These are phyloP conservation scores for Fusarium hainanense DNA, from an alignment of 2,329 filamentous ascomycete species.

Conservation along the genomic window DNA sequence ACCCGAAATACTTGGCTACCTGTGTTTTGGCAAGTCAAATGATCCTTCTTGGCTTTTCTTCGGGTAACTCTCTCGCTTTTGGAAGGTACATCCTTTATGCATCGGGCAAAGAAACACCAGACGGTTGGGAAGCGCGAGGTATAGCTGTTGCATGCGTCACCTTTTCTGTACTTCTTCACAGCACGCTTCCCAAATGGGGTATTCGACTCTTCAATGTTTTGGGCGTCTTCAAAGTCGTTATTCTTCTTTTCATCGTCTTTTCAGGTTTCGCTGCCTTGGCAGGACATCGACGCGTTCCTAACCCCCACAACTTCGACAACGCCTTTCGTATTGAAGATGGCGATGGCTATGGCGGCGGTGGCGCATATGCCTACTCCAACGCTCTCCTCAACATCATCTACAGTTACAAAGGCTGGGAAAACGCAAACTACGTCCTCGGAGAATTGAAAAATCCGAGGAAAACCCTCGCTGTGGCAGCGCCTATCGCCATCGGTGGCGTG, in stretches of 20 bases:
- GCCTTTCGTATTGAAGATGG: conserved; percentile 61
- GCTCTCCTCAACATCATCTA: conserved; percentile 69
- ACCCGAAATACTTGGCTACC: conserved; percentile 68
- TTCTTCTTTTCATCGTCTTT: conserved; percentile 70
- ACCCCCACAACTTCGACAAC: conserved; percentile 68
- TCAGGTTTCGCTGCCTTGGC: conserved; percentile 68
- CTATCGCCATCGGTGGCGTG: conserved; percentile 67
- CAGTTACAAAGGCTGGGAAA: conserved; percentile 73
- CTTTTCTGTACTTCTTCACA: conserved; percentile 65
- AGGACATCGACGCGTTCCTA: conserved; percentile 58
- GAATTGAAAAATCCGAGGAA: conserved; percentile 66
- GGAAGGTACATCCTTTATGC: conserved; percentile 68
- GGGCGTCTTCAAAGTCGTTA: conserved; percentile 69
- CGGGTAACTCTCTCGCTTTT: conserved; percentile 68
- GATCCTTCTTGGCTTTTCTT: conserved; percentile 70
- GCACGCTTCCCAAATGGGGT: conserved; percentile 66
- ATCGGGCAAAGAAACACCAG: conserved; percentile 57
- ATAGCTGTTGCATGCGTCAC: conserved; percentile 66
- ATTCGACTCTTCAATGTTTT: conserved; percentile 69
- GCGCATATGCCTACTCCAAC: conserved; percentile 65
- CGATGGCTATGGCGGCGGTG: conserved; percentile 59
- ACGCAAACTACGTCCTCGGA: conserved; percentile 70
- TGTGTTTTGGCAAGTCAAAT: conserved; percentile 70
- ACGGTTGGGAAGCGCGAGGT: conserved; percentile 67
- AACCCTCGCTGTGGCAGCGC: conserved; percentile 66